phyloP scores from a whole-genome alignment of 805 yeast species.

The Lachancea waltii region DNA sequence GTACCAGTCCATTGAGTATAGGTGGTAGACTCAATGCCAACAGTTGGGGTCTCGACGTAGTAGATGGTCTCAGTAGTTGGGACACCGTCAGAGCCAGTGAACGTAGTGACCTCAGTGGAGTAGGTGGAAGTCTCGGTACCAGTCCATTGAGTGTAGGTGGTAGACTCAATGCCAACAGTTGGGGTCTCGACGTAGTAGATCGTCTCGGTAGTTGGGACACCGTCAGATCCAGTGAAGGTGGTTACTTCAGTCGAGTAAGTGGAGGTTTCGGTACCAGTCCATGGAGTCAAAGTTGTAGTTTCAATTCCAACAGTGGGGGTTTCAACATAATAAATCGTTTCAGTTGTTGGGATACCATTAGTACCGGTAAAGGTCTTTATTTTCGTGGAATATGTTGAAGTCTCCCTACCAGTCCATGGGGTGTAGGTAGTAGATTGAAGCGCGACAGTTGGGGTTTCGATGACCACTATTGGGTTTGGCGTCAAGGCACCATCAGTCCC shows the following conservation, averaged over 20 bases:
- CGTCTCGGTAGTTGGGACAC: slow-evolving; percentile 11
- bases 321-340: slow-evolving; percentile 14
- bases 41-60: slow-evolving; percentile 10
- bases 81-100: slow-evolving; percentile 6
- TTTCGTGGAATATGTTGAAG: slow-evolving; percentile 12
- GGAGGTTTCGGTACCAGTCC: slow-evolving; percentile 10
- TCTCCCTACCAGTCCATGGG: slow-evolving; percentile 5
- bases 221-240: slow-evolving; percentile 11
- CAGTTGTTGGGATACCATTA: slow-evolving; percentile 11
- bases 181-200: slow-evolving; percentile 16
- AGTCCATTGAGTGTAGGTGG: slow-evolving; percentile 11
- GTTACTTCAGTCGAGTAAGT: background rate
- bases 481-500: background rate
- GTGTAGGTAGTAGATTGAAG: slow-evolving; percentile 1
- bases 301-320: slow-evolving; percentile 12
- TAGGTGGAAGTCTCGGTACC: slow-evolving; percentile 10
- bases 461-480: background rate
- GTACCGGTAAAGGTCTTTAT: slow-evolving; percentile 8
- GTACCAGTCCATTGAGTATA: slow-evolving; percentile 8
- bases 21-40: slow-evolving; percentile 2
- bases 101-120: slow-evolving; percentile 1
- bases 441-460: slow-evolving; percentile 2
- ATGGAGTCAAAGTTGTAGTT: slow-evolving; percentile 13
- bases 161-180: slow-evolving; percentile 1
- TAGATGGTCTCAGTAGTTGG: slow-evolving; percentile 7